Evolutionary conservation across 306 rosid species (phyloP).

Genomic region (Sindora glabra): DNA sequence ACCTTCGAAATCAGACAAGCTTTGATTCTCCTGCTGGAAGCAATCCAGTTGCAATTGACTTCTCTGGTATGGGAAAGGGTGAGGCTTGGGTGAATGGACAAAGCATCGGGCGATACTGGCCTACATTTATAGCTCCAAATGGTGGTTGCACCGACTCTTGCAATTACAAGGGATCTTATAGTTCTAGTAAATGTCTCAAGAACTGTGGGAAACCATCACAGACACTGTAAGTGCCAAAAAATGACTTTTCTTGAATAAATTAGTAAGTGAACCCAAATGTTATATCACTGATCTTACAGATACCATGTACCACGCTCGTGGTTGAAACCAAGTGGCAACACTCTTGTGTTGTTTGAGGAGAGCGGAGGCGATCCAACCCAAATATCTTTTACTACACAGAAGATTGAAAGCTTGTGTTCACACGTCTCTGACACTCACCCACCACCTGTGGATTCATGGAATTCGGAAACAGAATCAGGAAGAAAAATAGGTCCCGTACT

Average conservation of each 20-base stretch:
- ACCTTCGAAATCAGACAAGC: conserved; percentile 44
- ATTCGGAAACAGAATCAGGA: conserved; percentile 30
- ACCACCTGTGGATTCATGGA: conserved; percentile 67
- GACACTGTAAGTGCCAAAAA: conserved; percentile 43
- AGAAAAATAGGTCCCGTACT: conserved; percentile 36
- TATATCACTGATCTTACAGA: conserved; percentile 30
- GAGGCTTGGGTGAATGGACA: conserved; percentile 98
- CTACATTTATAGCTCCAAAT: conserved; percentile 38
- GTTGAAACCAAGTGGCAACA: conserved; percentile 55
- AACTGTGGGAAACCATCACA: conserved; percentile 92
- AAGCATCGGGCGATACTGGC: conserved; percentile 97
- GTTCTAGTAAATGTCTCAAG: conserved; percentile 52
- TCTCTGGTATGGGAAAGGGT: conserved; percentile 88
- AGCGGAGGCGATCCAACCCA: conserved; percentile 71
- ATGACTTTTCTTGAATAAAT: background rate
- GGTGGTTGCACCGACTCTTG: conserved; percentile 50
- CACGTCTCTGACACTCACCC: conserved; percentile 80
- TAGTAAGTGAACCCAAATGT: conserved; percentile 10
- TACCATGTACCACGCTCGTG: conserved; percentile 83
- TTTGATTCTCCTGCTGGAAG: conserved; percentile 60
- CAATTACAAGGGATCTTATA: conserved; percentile 52
- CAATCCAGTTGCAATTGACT: conserved; percentile 80
- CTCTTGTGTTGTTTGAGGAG: conserved; percentile 78
- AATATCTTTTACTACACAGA: conserved; percentile 50
- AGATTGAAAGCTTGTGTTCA: conserved; percentile 62